Base-by-base conservation (phyloP, 495 filamentous ascomycete species). In the Talaromyces wortmannii region DNA sequence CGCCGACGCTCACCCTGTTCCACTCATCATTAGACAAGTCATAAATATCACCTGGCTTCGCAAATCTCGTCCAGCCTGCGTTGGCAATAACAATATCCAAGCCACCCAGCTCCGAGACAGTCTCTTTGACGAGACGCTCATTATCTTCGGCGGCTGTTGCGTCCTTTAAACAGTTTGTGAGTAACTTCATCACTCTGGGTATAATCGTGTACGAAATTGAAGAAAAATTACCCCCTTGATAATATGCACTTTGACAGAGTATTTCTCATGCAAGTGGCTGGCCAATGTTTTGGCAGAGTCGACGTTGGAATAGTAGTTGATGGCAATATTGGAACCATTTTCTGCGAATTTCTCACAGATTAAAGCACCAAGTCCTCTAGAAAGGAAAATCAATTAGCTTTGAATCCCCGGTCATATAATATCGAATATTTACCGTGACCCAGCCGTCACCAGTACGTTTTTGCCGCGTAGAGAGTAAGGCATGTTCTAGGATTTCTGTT, bases 401-500 rank as follows among this genome's bases (percentile, higher is more conserved):
- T 40, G 36, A 2, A 40, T 2, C 5, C 8, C 8, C 36, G 36
- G 5, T 2, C 2, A 40, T 40, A 2, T 40, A 10, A 40, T 10
- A 40, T 23, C 23, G 16, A 5, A 31, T 6, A 57, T 67, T 23
- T 71, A 87, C 78, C 82, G 73, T n/a, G 83, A 86, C 44, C 83
- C 85, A 11, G 82, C 86, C 0, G 83, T 88, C 48, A 90, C 70
- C 15, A 89, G 75, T 29, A 88, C 79, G 60, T 83, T 88, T 45
- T 81, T 74, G 44, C 74, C 77, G 54, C 75, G 76, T 30, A 89
- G 73, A 43, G 73, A 70, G 69, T 88, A 87, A 6, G 84, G 80
- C 84, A 88, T 79, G 32, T 40, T 40, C 8, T 40, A 10, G 5
- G 23, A 23, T 23, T 23, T 23, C 23, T 23, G 23, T 4, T 23